Percentiles rank a stretch among this genome's conserved stretches.
These are phyloP conservation scores for Castanopsis chinensis DNA, from an alignment of 306 rosid species.

Conservation along the genomic window DNA sequence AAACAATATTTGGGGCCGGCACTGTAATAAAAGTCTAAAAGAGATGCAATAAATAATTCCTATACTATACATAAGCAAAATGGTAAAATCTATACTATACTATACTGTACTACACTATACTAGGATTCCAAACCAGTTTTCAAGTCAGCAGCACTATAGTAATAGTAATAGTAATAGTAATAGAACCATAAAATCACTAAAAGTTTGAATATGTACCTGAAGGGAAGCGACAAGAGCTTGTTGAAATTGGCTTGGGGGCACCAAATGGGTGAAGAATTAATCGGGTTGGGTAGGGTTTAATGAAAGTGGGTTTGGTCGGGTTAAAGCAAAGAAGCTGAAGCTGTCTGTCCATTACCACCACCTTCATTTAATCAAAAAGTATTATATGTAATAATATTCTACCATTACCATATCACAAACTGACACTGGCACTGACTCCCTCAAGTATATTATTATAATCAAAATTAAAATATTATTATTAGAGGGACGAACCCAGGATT, in stretches of 20 bases:
- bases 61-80: not conserved
- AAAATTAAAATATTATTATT: too few relatives aligned
- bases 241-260: not conserved
- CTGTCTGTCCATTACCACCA: constrained; percentile 46
- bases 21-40: too few relatives aligned
- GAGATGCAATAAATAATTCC: too few relatives aligned
- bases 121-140: not conserved
- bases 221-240: constrained; percentile 1
- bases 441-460: too few relatives aligned
- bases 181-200: not conserved
- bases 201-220: constrained; percentile 23
- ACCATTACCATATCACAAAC: not conserved
- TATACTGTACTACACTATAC: too few relatives aligned
- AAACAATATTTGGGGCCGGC: not conserved
- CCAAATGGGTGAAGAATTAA: not conserved
- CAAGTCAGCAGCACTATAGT: not conserved
- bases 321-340: constrained; percentile 41
- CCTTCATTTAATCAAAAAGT: constrained; percentile 32
- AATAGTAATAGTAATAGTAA: not conserved
- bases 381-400: not conserved
- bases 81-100: not conserved
- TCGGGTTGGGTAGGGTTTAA: constrained; percentile 11
- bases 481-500: too few relatives aligned
- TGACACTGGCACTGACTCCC: too few relatives aligned
- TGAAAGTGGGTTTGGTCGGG: constrained; percentile 23